A percentile compares a stretch with the other conserved stretches of the same genome.
These are phyloP conservation scores for Lentinus brumalis DNA, from an alignment of 768 basidiomycete species.

Conservation along the genomic window DNA sequence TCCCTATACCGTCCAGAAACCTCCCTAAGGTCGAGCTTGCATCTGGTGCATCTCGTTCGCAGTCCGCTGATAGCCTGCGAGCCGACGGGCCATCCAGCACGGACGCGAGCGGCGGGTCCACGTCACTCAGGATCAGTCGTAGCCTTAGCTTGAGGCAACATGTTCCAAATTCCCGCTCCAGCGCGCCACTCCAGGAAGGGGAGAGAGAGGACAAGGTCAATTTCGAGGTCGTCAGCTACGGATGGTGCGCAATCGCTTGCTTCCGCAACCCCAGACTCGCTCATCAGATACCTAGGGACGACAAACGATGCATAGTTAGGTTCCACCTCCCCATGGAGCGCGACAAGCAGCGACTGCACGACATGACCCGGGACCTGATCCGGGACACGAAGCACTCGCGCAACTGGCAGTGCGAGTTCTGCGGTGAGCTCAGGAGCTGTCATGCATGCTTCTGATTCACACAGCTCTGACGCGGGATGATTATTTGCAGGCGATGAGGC, in stretches of 20 bases:
- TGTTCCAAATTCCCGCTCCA: too few species aligned
- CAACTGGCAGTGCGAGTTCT: conserved; percentile 11
- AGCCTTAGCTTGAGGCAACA: too few species aligned
- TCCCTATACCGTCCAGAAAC: too few species aligned
- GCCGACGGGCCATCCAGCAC: too few species aligned
- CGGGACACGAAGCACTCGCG: conserved; percentile 9
- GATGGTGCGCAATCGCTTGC: not conserved
- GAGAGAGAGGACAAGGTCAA: not conserved
- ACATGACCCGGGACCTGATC: not conserved
- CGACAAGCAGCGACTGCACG: not conserved
- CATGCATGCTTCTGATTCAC: too few species aligned
- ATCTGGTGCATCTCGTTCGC: too few species aligned
- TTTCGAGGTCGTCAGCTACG: conserved; percentile 2
- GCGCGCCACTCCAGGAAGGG: not conserved
- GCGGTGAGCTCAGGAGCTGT: conserved; percentile 6
- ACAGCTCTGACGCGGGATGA: too few species aligned
- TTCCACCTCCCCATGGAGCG: conserved; percentile 12
- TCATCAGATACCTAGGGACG: not conserved
- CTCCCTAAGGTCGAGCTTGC: too few species aligned
- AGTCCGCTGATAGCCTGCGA: too few species aligned
- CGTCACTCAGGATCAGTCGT: too few species aligned
- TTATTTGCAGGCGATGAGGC: not conserved
- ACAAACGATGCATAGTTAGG: not conserved
- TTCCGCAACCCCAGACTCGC: too few species aligned
- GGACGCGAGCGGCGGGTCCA: too few species aligned